Base-by-base conservation (phyloP, 2,329 filamentous ascomycete genomes). In the Teratosphaeriaceae sp. region DNA sequence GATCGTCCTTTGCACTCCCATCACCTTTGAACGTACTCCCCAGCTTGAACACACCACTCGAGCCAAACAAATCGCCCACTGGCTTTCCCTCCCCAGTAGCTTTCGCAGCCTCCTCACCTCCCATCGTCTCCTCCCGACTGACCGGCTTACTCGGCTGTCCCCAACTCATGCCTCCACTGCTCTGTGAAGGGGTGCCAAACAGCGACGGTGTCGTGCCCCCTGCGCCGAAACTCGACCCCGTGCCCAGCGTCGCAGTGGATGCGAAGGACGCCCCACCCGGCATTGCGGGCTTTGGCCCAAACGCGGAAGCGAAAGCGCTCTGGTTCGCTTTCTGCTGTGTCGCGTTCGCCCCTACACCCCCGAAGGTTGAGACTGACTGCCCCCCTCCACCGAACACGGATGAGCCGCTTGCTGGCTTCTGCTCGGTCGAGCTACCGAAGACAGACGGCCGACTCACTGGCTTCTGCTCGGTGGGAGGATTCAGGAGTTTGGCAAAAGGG, bases 21-120 rank as follows among this genome's bases (percentile, higher is more conserved):
- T 85, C 82, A 7, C 73, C 71, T 55, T 80, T 79, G 65, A 87
- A 88, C 1, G 77, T 80, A 22, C 78, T 81, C 29, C 75, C 74
- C 13, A 87, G 68, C 52, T 84, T 82, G 65, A 87, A 87, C 0
- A 76, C 73, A n/a, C 53, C 31, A 30, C 61, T 60, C 26, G 62
- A 65, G 5, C 66, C 37, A 20, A 39, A 21, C 37, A 39, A 39
- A 3, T 16, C 19, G 12, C 19, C 29, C 20, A 8, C 15, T 9
- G 38, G 7, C 15, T 33, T 41, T 20, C 3, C 22, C 21, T 31
- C 26, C 11, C 3, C 20, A 22, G 20, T 21, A 4, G 37, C 3
- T 21, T 16, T 21, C 19, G 9, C 35, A 27, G 37, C 37, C 21
- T 29, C 40, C 21, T 42, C 40, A 19, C 31, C 40, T 18, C 9